Base-by-base conservation (phyloP, 805 yeast species). In the Candida silvicultrix region DNA sequence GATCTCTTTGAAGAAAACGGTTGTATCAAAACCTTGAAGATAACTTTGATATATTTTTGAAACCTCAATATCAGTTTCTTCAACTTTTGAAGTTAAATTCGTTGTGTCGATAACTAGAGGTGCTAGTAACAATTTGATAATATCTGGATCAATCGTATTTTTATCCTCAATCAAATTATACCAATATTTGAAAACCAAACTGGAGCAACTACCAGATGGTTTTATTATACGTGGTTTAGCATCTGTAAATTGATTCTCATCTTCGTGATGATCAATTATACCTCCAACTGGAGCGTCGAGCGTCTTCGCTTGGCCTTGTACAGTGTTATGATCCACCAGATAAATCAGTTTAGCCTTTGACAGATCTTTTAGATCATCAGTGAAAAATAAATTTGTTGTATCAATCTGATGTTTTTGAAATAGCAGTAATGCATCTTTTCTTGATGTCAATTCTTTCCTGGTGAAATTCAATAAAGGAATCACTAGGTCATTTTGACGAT, bases 241-340 rank as follows among this genome's bases (percentile, higher is more conserved):
- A 39, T 77, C 68, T 16, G 52, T 34, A 52, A 70, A 78, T 9
- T 65, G 62, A 0, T 67, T 67, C 50, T 82, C 85, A 56, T 90
- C 96, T 16, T 74, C 84, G 60, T 92, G 99, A 60, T 92, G 99
- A 60, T 92, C 99, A 22, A 94, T 77, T 7, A 94, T 78, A 0
- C 81, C 83, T 1, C 64, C 63, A 0, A 85, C 14, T 9, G 23
- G 23, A 11, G 25, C 23, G 12, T 67, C 55, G 40, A 60, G 60
- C 9, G 57, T 48, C 16, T 56, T 59, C 2, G 66, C 60, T 25
- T 58, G 71, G 14, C 81, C 85, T 52, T 75, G 89, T 22, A 82
- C 70, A 31, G 69, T 68, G 57, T 92, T 89, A 64, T 89, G 96
- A 60, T 92, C 99, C 2, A 94, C 97, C 35, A 92, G 66, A 3